Evolutionary conservation across 2,329 filamentous ascomycete species (phyloP), one percentile per base, ranked within the genome.

Genomic region (Aspergillus sergii): DNA sequence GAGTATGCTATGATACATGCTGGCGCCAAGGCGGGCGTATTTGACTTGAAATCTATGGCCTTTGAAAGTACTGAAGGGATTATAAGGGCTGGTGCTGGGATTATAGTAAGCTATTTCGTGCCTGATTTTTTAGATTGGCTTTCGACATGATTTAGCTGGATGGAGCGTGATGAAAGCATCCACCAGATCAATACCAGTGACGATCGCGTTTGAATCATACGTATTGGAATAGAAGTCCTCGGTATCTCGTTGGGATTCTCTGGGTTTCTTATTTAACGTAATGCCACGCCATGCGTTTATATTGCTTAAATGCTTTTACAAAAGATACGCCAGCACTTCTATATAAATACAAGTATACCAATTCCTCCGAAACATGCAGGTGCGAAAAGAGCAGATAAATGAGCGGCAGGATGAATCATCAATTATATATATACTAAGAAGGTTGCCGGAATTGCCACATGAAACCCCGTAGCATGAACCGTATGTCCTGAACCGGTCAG

Each of bases 1-100:
- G 95, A 99, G 82, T 99, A 90, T 75, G 94, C 95, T 68, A 98
- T 98, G 95, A 95, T 99, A 58, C 93, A 97, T 74, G 95, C 95
- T 0, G 95, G 87, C 23, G 95, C 95, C 56, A 96, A 97, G 78
- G 94, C 95, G 1, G 95, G 95, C 5, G 95, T 99, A 3, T 99
- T 98, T 75, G 94, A 97, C 76, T 82, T 98, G 74, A 95, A 94
- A 82, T 84, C 89, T 4, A 97, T 97, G 92, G 95, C 93, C 0
- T 94, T 97, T 71, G 95, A 99, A 82, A 91, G 92, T 63, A 96
- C 93, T 0, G 92, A 98, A 79, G 93, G 94, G 28, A 98, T 99
- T 66, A 81, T 99, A 64, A 86, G 95, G 69, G 95, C 95, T 10
- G 95, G 95, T 50, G 95, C 95, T 8, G 94, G 90, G 0, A 98